These are phyloP conservation scores for Salix arbutifolia DNA, from an alignment of 345 rosid genomes.

Conservation along the genomic window DNA sequence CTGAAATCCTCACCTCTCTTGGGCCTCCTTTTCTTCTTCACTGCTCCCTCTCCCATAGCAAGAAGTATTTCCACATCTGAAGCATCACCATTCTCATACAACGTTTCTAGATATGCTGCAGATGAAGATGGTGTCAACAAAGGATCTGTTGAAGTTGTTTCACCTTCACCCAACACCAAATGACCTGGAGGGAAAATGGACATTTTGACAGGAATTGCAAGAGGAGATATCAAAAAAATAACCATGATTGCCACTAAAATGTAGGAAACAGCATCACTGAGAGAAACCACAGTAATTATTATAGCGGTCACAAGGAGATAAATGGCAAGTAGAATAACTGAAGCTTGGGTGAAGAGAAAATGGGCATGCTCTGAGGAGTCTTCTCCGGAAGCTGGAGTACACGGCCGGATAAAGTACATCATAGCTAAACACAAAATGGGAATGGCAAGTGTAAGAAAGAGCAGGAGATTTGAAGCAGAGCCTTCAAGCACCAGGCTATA, in stretches of 20 bases:
- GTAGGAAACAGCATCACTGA: constrained; percentile 39
- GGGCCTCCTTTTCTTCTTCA: constrained; percentile 61
- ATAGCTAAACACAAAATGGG: constrained; percentile 48
- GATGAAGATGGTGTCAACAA: constrained; percentile 39
- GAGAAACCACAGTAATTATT: constrained; percentile 35
- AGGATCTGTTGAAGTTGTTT: constrained; percentile 30
- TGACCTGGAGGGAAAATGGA: constrained; percentile 22
- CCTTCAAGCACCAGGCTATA: constrained; percentile 43
- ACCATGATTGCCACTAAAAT: constrained; percentile 48
- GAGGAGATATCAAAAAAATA: constrained; percentile 60
- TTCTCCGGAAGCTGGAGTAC: constrained; percentile 53
- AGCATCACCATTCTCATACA: constrained; percentile 31
- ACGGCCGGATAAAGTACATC: constrained; percentile 58
- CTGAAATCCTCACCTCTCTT: constrained; percentile 69
- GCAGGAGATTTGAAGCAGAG: constrained; percentile 57
- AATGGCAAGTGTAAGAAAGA: constrained; percentile 55
- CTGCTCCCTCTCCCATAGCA: constrained; percentile 67
- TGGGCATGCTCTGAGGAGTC: constrained; percentile 41
- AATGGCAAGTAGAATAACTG: constrained; percentile 47
- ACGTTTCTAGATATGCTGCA: constrained; percentile 30
- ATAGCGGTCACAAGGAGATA: constrained; percentile 46
- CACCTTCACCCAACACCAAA: background rate
- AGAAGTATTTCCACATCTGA: constrained; percentile 61
- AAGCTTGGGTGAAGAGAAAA: constrained; percentile 47
- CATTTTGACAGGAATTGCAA: constrained; percentile 63